phyloP scores from a whole-genome alignment of 306 rosid genomes.

The Lotus japonicus region DNA sequence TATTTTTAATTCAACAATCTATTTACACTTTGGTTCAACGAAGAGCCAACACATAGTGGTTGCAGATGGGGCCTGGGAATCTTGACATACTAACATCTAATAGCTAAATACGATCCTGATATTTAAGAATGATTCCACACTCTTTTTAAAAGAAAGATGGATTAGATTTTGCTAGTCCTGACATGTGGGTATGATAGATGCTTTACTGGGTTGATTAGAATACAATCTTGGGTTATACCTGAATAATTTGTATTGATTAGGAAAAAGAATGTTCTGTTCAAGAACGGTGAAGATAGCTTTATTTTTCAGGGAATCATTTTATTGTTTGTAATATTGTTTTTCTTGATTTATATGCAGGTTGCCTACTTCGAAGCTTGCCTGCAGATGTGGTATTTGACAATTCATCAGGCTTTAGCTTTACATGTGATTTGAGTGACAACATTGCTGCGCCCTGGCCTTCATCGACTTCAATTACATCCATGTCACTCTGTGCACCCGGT shows the following conservation, averaged over 20 bases:
- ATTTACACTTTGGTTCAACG: conserved; percentile 1
- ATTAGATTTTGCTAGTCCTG: conserved; percentile 9
- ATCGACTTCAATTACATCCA: conserved; percentile 70
- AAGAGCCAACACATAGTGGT: neutral
- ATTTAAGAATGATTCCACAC: neutral
- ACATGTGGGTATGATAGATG: neutral
- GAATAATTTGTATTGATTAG: neutral
- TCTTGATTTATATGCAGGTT: conserved; percentile 47
- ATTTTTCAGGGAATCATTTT: neutral
- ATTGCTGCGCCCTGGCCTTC: conserved; percentile 96
- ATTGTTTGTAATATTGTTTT: neutral
- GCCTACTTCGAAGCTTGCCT: conserved; percentile 92
- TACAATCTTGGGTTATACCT: neutral
- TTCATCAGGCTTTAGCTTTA: conserved; percentile 74
- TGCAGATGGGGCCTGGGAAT: neutral
- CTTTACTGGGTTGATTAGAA: neutral
- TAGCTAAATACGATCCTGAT: neutral
- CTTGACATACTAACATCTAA: neutral
- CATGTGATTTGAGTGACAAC: conserved; percentile 91
- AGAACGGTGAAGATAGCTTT: neutral
- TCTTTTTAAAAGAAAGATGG: neutral
- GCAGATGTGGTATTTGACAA: conserved; percentile 82
- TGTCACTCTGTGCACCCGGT: conserved; percentile 97
- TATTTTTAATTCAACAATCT: neutral
- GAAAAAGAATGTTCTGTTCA: neutral